These are phyloP conservation scores for Papilionanthe hybrid DNA, from an alignment of 116 monocot species.

Conservation along the genomic window DNA sequence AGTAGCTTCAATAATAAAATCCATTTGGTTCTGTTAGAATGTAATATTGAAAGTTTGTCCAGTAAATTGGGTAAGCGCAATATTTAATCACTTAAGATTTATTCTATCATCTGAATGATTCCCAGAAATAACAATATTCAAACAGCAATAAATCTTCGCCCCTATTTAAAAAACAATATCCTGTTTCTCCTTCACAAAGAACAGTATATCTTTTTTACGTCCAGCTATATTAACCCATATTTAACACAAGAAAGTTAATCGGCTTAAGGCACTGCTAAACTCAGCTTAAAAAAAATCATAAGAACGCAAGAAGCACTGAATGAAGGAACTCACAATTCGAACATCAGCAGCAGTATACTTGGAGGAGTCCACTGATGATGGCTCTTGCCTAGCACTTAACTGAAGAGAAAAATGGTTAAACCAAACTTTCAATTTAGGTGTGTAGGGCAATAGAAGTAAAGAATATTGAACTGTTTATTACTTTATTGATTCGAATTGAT, in stretches of 20 bases:
- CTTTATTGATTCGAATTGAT: not conserved
- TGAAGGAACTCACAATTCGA: constrained; percentile 66
- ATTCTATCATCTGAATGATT: not conserved
- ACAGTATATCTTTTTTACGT: not conserved
- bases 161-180: not conserved
- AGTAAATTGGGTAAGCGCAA: not conserved
- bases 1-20: not conserved
- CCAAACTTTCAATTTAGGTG: not conserved
- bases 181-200: not conserved
- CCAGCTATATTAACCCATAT: not conserved
- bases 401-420: constrained; percentile 16
- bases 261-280: not conserved
- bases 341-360: constrained; percentile 91
- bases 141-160: not conserved
- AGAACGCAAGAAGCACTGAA: not conserved
- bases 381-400: constrained; percentile 64
- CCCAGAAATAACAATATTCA: not conserved
- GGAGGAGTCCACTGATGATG: constrained; percentile 42
- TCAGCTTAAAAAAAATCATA: not conserved
- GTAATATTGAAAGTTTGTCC: not conserved
- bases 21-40: not conserved
- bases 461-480: not conserved
- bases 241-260: not conserved
- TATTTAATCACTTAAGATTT: not conserved
- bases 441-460: not conserved